Evolutionary conservation across 1,284 basidiomycete genomes (phyloP).

Genomic region (Ceratobasidium sp.): DNA sequence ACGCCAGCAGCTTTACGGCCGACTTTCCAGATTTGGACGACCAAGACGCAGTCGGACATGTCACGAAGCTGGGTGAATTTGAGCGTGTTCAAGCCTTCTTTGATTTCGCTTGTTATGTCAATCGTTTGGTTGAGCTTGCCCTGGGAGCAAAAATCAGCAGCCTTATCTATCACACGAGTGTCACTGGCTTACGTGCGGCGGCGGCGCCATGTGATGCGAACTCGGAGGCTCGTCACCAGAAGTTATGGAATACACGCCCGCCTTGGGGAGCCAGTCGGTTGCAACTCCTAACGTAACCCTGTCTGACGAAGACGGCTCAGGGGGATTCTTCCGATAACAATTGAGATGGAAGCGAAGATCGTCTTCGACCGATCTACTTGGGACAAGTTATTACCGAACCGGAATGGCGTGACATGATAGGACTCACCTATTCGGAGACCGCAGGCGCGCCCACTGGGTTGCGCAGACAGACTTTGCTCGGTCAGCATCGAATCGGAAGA

Average conservation of each 20-base stretch:
- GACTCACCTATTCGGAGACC: slow-evolving; percentile 33
- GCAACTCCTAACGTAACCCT: slow-evolving; percentile 37
- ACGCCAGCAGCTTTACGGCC: slow-evolving; percentile 15
- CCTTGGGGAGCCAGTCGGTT: slow-evolving; percentile 44
- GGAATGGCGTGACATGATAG: slow-evolving; percentile 13
- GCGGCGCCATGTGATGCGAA: slow-evolving; percentile 42
- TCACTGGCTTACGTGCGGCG: slow-evolving; percentile 29
- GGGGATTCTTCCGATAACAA: slow-evolving; percentile 44
- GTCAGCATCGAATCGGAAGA: slow-evolving; percentile 44
- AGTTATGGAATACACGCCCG: slow-evolving; percentile 42
- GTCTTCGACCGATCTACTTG: slow-evolving; percentile 34
- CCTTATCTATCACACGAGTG: background rate
- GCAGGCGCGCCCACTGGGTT: slow-evolving; percentile 38
- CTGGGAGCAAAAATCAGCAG: slow-evolving; percentile 17
- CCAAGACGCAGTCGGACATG: slow-evolving; percentile 42
- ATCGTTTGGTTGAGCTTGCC: slow-evolving; percentile 44
- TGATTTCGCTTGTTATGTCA: slow-evolving; percentile 43
- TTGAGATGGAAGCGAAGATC: slow-evolving; percentile 46
- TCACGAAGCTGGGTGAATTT: slow-evolving; percentile 42
- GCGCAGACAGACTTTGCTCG: slow-evolving; percentile 41
- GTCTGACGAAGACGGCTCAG: slow-evolving; percentile 37
- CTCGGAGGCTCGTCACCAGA: slow-evolving; percentile 39
- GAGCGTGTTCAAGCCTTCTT: slow-evolving; percentile 42
- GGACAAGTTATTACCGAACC: slow-evolving; percentile 10
- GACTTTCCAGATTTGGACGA: slow-evolving; percentile 42